Evolutionary conservation across 1,139 yeast species (phyloP).

Genomic region (Zygoascus meyerae): DNA sequence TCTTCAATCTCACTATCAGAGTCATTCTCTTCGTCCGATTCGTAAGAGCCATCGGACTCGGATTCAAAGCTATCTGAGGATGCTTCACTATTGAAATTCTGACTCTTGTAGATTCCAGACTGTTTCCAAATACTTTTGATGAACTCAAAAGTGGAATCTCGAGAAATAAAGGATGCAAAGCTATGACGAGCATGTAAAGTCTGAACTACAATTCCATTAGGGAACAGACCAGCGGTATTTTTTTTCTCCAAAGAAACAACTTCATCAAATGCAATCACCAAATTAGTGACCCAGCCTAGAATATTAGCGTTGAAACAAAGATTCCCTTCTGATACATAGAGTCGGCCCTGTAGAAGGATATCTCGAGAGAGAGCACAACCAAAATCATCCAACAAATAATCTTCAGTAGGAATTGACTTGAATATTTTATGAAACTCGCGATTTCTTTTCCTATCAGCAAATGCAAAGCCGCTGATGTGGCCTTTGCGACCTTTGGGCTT

Average conservation of each 20-base stretch:
- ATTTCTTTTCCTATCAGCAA: constrained; percentile 65
- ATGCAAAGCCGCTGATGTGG: constrained; percentile 35
- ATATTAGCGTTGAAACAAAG: constrained; percentile 89
- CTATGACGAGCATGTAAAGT: constrained; percentile 58
- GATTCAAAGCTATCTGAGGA: constrained; percentile 17
- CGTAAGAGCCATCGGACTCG: constrained; percentile 23
- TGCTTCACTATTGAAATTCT: constrained; percentile 14
- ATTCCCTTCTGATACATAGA: constrained; percentile 75
- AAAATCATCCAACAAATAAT: constrained; percentile 73
- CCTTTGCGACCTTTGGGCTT: constrained; percentile 2
- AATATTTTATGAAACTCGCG: constrained; percentile 75
- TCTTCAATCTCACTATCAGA: constrained; percentile 18
- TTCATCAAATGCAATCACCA: constrained; percentile 68
- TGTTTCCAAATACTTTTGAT: constrained; percentile 41
- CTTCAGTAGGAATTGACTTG: constrained; percentile 60
- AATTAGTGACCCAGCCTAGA: constrained; percentile 85
- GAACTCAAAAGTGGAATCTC: constrained; percentile 73
- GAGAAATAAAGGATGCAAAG: constrained; percentile 81
- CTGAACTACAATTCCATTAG: constrained; percentile 79
- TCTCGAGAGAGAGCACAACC: constrained; percentile 88
- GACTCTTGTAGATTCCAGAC: constrained; percentile 33
- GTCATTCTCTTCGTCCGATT: constrained; percentile 21
- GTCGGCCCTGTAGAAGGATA: constrained; percentile 82
- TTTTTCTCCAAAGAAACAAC: constrained; percentile 70
- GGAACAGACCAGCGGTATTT: constrained; percentile 82